Evolutionary conservation across 352 stramenopile species (phyloP), one percentile per base, ranked within the genome.

Genomic region (Pythium folliculosum): DNA sequence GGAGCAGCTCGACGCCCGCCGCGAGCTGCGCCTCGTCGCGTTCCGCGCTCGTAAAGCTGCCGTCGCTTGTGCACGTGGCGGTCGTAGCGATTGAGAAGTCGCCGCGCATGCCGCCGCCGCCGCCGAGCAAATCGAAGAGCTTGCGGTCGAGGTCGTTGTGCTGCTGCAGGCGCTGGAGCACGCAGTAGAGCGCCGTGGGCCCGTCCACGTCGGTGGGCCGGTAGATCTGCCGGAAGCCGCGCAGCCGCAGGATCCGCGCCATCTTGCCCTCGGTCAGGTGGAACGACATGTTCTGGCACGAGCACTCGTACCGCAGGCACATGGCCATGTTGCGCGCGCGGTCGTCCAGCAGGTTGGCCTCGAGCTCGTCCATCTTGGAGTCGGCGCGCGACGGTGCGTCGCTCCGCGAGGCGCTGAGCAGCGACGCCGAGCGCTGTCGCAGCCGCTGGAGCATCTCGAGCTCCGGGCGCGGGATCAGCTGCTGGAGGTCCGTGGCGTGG

Each of bases 271-370:
- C 73, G 17, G 73, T 85, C 27, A 83, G 65, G 10, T 63, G 69
- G 65, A 95, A 81, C 12, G 84, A 80, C 58, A 77, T 84, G 44
- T 84, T 77, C n/a, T 87, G 81, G 65, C 86, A 95, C n/a, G 78
- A 64, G 62, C 86, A 95, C 52, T 83, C 79, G 67, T 72, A 88
- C 77, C 60, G 81, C 76, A 47, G 75, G 71, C 86, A 95, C 73
- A 92, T 84, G 60, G 65, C 67, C 53, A 95, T 75, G 60, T 91
- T 88, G 16, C 86, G 71, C 7, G 72, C 71, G 49, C 77, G 78
- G 63, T 95, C 86, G 61, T 95, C 86, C 50, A 90, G 66, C 27
- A 92, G 43, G 30, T 95, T 89, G 23, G 77, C 74, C 63, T 91
- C 77, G 3, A 95, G 69, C 51, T 86, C 80, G 58, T 95, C 81